Evolutionary conservation across 352 stramenopile species (phyloP).

Genomic region (Phytophthora podocarpi): DNA sequence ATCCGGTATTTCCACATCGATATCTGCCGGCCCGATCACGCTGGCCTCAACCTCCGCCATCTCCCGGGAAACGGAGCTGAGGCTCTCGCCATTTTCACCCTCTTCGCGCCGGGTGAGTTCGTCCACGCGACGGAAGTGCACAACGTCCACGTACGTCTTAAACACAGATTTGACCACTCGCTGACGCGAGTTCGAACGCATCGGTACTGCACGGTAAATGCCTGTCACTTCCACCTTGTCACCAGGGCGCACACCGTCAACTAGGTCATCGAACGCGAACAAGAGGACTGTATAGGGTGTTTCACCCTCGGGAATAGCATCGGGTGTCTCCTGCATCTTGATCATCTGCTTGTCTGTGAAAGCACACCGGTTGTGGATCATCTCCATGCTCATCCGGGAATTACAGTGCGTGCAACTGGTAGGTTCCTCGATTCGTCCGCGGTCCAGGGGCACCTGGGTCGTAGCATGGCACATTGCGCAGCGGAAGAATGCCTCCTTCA

Average conservation of each 20-base stretch:
- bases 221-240: constrained; percentile 97
- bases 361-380: constrained; percentile 97
- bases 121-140: constrained; percentile 96
- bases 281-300: constrained; percentile 98
- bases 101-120: constrained; percentile 66
- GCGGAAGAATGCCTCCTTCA: constrained; percentile 98
- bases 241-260: constrained; percentile 96
- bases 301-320: constrained; percentile 98
- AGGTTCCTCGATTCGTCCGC: constrained; percentile 96
- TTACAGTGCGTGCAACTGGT: constrained; percentile 89
- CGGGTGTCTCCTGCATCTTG: constrained; percentile 97
- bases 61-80: constrained; percentile 8
- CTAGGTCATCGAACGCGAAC: constrained; percentile 98
- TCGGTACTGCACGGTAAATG: constrained; percentile 96
- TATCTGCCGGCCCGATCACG: constrained; percentile 37
- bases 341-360: constrained; percentile 99
- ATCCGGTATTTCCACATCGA: constrained; percentile 43
- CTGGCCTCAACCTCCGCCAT: constrained; percentile 16
- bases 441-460: constrained; percentile 93
- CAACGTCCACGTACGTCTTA: constrained; percentile 98
- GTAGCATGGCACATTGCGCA: constrained; percentile 94
- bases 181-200: constrained; percentile 93
- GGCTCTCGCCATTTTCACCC: constrained; percentile 32
- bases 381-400: constrained; percentile 92
- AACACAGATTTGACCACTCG: constrained; percentile 97